These are phyloP conservation scores for Teratosphaeria gauchensis DNA, from an alignment of 2,329 filamentous ascomycete species.

Conservation along the genomic window DNA sequence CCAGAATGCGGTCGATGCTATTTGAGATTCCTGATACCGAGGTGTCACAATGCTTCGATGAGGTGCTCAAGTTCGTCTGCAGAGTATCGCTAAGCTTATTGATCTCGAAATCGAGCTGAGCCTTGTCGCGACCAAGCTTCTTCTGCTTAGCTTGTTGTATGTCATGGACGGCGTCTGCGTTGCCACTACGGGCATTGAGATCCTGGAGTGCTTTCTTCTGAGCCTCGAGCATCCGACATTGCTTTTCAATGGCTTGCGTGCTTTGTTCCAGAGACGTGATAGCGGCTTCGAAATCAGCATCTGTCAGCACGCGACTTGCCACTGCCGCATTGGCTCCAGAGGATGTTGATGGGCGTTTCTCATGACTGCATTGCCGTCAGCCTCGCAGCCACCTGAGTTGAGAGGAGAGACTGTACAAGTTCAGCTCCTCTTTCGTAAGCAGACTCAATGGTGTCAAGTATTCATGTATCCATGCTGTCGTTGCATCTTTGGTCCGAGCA, in stretches of 20 bases:
- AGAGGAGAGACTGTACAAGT: constrained; percentile 29
- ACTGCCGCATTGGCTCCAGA: not conserved
- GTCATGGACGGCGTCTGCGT: not conserved
- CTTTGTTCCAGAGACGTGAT: constrained; percentile 56
- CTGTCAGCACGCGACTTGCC: constrained; percentile 39
- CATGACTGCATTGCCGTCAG: not conserved
- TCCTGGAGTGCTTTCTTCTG: constrained; percentile 54
- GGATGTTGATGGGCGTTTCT: not conserved
- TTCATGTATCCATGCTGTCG: constrained; percentile 37
- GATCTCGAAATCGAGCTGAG: constrained; percentile 31
- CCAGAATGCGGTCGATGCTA: constrained; percentile 39
- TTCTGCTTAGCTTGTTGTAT: constrained; percentile 8
- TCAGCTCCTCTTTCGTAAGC: constrained; percentile 40
- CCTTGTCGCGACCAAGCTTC: constrained; percentile 29
- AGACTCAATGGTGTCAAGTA: constrained; percentile 38
- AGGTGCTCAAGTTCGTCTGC: constrained; percentile 26
- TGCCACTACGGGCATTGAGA: constrained; percentile 35
- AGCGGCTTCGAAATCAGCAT: constrained; percentile 51
- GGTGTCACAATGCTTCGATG: constrained; percentile 41
- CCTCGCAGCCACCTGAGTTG: not conserved
- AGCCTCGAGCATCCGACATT: constrained; percentile 50
- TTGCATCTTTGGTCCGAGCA: constrained; percentile 30
- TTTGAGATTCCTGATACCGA: constrained; percentile 39
- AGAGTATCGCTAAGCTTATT: constrained; percentile 22
- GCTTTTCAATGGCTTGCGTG: constrained; percentile 54